Base-by-base conservation (phyloP, 805 yeast species). In the Komagataella ulmi region DNA sequence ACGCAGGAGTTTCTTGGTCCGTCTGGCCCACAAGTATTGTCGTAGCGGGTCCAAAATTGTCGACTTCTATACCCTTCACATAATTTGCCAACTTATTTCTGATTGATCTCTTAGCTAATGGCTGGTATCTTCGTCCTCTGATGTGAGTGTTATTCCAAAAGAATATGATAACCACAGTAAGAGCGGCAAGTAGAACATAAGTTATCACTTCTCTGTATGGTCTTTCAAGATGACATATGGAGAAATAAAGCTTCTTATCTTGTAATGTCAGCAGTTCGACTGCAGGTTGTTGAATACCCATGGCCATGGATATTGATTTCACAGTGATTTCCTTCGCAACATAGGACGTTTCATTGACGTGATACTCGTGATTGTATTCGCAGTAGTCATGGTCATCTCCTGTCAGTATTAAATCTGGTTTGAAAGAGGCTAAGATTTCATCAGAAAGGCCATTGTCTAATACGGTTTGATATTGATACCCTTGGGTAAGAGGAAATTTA, bases 351-450 rank as follows among this genome's bases (percentile, higher is more conserved):
- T 10, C 30, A 12, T 50, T 49, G 30, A 57, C 52, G 6, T 45
- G 46, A 55, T 61, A 68, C 3, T 58, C 52, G 62, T 91, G 97
- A 18, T 68, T 67, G 30, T 84, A 75, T 56, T 85, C 88, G 65
- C 99, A 93, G 58, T 86, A 89, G 64, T 93, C 99, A 66, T 93
- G 99, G 63, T 93, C 98, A 64, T 93, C 99, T 2, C 98, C 99
- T 8, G 93, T 80, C 59, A 90, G 85, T 3, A 86, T 73, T n/a
- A 81, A 65, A 17, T 72, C 73, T 0, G 99, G 99, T 48, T 74
- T 69, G 3, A 90, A 60, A 4, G 65, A 67, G 1, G 69, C 55
- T 50, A 93, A 67, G 8, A 93, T 73, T 18, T 76, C 73, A 45
- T 77, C 72, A 0, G 90, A 69, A 1, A 82, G 59, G 8, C 74